phyloP scores from a whole-genome alignment of 1,284 basidiomycete genomes.

The Heterobasidion occidentale region DNA sequence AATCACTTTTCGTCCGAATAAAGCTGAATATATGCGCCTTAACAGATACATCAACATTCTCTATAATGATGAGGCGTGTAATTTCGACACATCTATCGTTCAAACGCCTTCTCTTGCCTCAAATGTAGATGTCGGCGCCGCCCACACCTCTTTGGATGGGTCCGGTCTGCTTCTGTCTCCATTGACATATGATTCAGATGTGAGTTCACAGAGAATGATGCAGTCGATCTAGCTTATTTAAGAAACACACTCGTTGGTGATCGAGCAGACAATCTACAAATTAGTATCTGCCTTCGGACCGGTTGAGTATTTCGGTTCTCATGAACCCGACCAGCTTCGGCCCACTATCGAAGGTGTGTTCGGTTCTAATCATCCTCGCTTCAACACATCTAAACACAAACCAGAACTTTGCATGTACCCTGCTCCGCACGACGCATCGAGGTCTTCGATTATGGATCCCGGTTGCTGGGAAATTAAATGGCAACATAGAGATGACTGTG shows the following conservation, averaged over 20 bases:
- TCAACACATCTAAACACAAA: background rate
- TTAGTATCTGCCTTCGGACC: slow-evolving; percentile 19
- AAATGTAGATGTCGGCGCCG: slow-evolving; percentile 1
- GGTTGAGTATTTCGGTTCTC: slow-evolving; percentile 17
- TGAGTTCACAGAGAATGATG: slow-evolving; percentile 17
- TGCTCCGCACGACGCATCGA: slow-evolving; percentile 44
- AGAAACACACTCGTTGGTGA: background rate
- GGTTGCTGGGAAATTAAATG: slow-evolving; percentile 71
- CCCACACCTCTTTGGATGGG: slow-evolving; percentile 19
- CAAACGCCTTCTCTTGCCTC: background rate
- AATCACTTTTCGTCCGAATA: background rate
- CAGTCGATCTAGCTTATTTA: no score
- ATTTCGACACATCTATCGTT: slow-evolving; percentile 4
- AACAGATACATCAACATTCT: slow-evolving; percentile 43
- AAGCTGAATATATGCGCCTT: slow-evolving; percentile 5
- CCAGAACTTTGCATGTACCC: slow-evolving; percentile 1
- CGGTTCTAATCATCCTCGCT: background rate
- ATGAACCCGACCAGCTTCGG: background rate
- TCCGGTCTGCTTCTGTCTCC: slow-evolving; percentile 44
- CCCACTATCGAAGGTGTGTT: background rate
- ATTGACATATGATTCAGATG: slow-evolving; percentile 50
- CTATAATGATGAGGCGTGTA: slow-evolving; percentile 47
- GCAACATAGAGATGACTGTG: slow-evolving; percentile 64
- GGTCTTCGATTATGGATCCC: slow-evolving; percentile 45
- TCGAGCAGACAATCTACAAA: slow-evolving; percentile 16